Conservation (phyloP, 352 stramenopile genomes). For the Globisporangium lucens region DNA sequence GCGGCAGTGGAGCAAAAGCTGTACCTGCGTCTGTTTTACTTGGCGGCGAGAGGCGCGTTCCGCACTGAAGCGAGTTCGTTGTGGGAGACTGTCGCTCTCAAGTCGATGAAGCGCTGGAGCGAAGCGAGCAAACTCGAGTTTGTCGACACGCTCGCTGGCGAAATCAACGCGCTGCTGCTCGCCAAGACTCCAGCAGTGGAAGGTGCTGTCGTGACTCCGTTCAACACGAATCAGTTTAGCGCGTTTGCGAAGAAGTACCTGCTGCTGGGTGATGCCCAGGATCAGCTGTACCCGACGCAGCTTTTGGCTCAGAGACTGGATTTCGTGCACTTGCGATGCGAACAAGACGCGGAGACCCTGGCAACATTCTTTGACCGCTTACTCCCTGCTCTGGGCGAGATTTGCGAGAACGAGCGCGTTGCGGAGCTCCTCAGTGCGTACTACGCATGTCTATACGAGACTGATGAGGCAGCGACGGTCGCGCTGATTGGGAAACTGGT, state of each 20-base stretch:
- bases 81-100: constrained; percentile 40
- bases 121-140: constrained; percentile 29
- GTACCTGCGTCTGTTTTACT: constrained; percentile 55
- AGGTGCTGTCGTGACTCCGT: constrained; percentile 13
- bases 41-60: constrained; percentile 50
- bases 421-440: constrained; percentile 35
- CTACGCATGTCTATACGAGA: constrained; percentile 31
- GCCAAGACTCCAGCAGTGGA: constrained; percentile 23
- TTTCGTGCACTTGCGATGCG: constrained; percentile 43
- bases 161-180: constrained; percentile 52
- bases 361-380: constrained; percentile 47
- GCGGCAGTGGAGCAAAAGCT: constrained; percentile 51
- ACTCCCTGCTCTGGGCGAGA: constrained; percentile 45
- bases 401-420: constrained; percentile 53
- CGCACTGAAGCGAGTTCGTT: constrained; percentile 42
- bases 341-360: constrained; percentile 16
- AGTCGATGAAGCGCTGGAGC: constrained; percentile 44
- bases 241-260: constrained; percentile 52
- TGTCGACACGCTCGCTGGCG: constrained; percentile 40
- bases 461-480: constrained; percentile 23
- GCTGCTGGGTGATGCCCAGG: constrained; percentile 36
- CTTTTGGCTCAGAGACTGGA: constrained; percentile 47
- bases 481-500: constrained; percentile 45
- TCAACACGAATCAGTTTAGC: constrained; percentile 49
- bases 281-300: constrained; percentile 21